Evolutionary conservation across 441 rosid genomes (phyloP), one percentile per base, ranked within the genome.

Genomic region (Populus hybrid): DNA sequence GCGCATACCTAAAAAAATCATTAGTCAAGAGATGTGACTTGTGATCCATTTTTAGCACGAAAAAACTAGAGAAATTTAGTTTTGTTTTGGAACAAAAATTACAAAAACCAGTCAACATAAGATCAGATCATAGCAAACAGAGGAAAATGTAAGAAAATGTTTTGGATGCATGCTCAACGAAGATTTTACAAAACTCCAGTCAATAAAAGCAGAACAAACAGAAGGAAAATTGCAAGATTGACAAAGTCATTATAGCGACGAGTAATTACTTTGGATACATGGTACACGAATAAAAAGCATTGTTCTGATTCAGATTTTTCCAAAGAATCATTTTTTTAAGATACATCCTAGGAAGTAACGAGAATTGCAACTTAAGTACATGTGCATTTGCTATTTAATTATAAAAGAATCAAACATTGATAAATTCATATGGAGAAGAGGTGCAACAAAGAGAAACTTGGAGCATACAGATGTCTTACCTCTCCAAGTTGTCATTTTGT

Each of bases 401-500:
- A 26, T 61, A 59, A 53, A 82, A 68, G 45, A 9, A 69, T 71
- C 59, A 63, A n/a, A 45, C 9, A 71, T 68, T 2, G 73, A 50
- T 53, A 71, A 20, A 76, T 67, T 29, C 71, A 61, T 38, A 72
- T 11, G 31, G 56, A 64, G 75, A 12, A 72, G 42, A 76, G 63
- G 68, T 10, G 66, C 29, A 78, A 73, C 23, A 29, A 56, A 63
- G 35, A 33, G 45, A 66, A 40, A 45, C 71, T 36, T 24, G 29
- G 74, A 26, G 36, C 63, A 56, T 68, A 65, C 74, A 24, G 64
- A 65, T 50, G 2, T 10, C 38, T 40, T 86, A 95, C 99, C 97
- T 89, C 87, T 95, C 97, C 87, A 90, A 68, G 77, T 86, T 92
- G 84, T 87, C 88, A 82, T 80, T 81, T 76, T 75, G 81, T 75